A percentile compares a stretch with the other conserved stretches of the same genome.
phyloP scores from a whole-genome alignment of 768 basidiomycete species.

The Lactifluus piperatus region DNA sequence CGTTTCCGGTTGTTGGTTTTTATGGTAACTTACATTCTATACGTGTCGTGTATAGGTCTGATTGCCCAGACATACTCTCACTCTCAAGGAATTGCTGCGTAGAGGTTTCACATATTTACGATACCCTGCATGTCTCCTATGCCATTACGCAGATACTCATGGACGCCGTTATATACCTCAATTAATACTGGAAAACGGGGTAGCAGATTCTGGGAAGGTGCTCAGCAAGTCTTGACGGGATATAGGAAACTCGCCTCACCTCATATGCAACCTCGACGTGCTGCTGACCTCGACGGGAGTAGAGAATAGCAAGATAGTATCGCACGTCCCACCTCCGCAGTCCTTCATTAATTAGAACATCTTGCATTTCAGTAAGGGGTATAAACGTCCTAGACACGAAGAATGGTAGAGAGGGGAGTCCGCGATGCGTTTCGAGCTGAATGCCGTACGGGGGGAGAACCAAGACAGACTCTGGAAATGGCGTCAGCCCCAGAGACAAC shows the following conservation, averaged over 20 bases:
- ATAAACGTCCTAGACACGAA: constrained; percentile 46
- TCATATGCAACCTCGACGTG: constrained; percentile 49
- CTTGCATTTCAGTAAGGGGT: constrained; percentile 42
- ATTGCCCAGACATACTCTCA: background rate
- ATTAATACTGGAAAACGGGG: constrained; percentile 55
- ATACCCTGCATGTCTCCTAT: background rate
- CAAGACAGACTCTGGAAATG: constrained; percentile 55
- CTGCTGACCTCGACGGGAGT: constrained; percentile 25
- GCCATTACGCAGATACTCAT: constrained; percentile 29
- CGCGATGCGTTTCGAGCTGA: constrained; percentile 65
- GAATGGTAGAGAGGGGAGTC: constrained; percentile 34
- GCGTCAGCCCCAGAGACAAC: background rate
- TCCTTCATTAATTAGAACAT: constrained; percentile 69
- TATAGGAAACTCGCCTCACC: constrained; percentile 32
- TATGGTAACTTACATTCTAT: background rate
- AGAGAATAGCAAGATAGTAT: constrained; percentile 52
- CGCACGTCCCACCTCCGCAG: constrained; percentile 62
- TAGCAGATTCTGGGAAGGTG: constrained; percentile 44
- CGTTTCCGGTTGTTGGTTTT: background rate
- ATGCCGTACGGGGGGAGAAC: constrained; percentile 60
- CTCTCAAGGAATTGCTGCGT: background rate
- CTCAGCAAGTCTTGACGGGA: background rate
- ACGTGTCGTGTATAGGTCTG: background rate
- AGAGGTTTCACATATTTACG: constrained; percentile 4
- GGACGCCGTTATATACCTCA: constrained; percentile 52